These are phyloP conservation scores for Gelatoporia subvermispora DNA, from an alignment of 768 basidiomycete genomes.

Conservation along the genomic window DNA sequence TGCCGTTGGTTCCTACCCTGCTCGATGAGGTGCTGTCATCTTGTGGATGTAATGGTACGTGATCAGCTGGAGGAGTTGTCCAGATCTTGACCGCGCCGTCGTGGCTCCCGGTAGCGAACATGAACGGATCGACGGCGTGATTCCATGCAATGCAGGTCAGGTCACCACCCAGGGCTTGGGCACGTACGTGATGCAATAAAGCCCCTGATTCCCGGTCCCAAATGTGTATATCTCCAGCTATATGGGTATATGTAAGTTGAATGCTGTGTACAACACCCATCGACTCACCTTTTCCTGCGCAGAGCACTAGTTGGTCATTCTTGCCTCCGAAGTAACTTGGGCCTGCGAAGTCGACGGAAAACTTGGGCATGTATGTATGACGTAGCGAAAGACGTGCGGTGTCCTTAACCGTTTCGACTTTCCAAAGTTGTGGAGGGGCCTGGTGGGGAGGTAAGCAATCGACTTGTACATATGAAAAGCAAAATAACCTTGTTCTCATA, in stretches of 20 bases:
- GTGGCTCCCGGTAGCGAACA: slow-evolving; percentile 71
- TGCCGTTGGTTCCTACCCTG: slow-evolving; percentile 4
- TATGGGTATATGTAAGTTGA: not conserved
- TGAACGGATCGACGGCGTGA: slow-evolving; percentile 57
- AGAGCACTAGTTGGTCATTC: slow-evolving; percentile 73
- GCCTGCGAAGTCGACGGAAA: slow-evolving; percentile 68
- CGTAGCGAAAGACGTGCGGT: slow-evolving; percentile 34
- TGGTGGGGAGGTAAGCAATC: slow-evolving; percentile 18
- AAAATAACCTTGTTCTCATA: slow-evolving; percentile 63
- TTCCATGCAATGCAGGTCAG: slow-evolving; percentile 83
- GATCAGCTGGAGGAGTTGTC: slow-evolving; percentile 31
- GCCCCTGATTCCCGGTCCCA: slow-evolving; percentile 82
- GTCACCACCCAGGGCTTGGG: slow-evolving; percentile 52
- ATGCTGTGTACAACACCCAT: too few species aligned
- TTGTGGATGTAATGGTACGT: not conserved
- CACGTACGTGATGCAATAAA: slow-evolving; percentile 64
- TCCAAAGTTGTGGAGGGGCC: slow-evolving; percentile 80
- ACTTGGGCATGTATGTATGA: slow-evolving; percentile 73
- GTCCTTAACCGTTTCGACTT: slow-evolving; percentile 59
- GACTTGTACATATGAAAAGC: not conserved
- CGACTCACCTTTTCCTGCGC: slow-evolving; percentile 66
- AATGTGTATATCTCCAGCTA: slow-evolving; percentile 79
- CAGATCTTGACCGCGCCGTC: slow-evolving; percentile 75
- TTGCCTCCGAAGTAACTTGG: slow-evolving; percentile 80
- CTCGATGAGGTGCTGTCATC: slow-evolving; percentile 1